Evolutionary conservation across 106 monocot species (phyloP).

Genomic region (Allium cepa): DNA sequence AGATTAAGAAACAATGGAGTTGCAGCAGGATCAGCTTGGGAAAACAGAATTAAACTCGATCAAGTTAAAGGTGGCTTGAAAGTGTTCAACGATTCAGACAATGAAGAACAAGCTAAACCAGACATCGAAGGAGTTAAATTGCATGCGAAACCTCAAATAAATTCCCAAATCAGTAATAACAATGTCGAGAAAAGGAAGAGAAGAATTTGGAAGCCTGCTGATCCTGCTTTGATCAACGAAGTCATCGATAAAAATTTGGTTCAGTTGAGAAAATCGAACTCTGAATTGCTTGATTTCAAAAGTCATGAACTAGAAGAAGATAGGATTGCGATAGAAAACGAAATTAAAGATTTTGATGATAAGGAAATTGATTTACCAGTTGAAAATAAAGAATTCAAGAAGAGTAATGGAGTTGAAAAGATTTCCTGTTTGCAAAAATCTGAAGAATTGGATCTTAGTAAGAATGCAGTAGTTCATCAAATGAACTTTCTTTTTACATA

Average conservation of each 20-base stretch:
- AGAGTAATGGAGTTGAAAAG: conserved; percentile 15
- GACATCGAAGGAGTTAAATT: conserved; percentile 33
- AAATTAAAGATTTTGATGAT: conserved; percentile 36
- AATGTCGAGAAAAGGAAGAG: conserved; percentile 41
- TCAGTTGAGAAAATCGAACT: conserved; percentile 18
- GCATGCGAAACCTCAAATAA: conserved; percentile 33
- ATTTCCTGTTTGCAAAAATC: not conserved
- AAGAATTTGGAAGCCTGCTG: conserved; percentile 60
- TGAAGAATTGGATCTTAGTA: not conserved
- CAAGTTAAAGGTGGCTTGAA: conserved; percentile 79
- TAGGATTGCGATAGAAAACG: conserved; percentile 24
- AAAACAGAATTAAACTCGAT: conserved; percentile 78
- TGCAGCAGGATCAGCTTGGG: conserved; percentile 69
- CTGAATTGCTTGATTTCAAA: not conserved
- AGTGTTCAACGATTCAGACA: conserved; percentile 46
- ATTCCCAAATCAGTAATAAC: conserved; percentile 8
- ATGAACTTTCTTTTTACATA: conserved; percentile 6
- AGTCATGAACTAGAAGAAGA: conserved; percentile 10
- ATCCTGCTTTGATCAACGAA: conserved; percentile 7
- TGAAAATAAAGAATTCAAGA: conserved; percentile 14
- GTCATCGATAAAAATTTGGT: conserved; percentile 13
- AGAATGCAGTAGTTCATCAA: conserved; percentile 10
- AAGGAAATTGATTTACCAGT: conserved; percentile 44
- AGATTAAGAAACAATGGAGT: conserved; percentile 32
- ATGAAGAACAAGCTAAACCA: not conserved